Conservation (phyloP, 768 basidiomycete genomes). For the Podaxis carcinomalis region DNA sequence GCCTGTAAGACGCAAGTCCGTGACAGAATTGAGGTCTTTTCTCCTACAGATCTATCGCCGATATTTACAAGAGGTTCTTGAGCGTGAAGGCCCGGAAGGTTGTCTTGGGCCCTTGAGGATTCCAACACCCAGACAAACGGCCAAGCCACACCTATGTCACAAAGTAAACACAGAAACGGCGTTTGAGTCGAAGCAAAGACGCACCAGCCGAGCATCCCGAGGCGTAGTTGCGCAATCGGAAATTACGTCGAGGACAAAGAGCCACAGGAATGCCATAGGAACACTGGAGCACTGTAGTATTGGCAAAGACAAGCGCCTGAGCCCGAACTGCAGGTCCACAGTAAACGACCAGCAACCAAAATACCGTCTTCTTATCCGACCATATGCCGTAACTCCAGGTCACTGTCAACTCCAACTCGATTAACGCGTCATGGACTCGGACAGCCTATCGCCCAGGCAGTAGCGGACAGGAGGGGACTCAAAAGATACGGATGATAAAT, state of each 20-base stretch:
- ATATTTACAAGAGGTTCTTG: constrained; percentile 4
- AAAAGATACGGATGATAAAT: neutral
- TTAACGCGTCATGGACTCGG: neutral
- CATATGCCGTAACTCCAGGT: neutral
- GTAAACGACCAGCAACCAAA: neutral
- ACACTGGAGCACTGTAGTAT: too few relatives aligned
- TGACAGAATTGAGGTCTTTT: neutral
- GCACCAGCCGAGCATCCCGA: neutral
- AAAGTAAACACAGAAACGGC: too few relatives aligned
- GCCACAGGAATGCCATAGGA: neutral
- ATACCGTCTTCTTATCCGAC: neutral
- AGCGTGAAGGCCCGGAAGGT: neutral
- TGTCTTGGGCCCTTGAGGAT: neutral
- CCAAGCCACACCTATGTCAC: neutral
- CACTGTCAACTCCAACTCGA: neutral
- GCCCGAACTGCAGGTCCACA: neutral
- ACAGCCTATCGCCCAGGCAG: neutral
- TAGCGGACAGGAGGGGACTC: neutral
- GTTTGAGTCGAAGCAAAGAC: neutral
- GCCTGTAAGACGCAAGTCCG: neutral
- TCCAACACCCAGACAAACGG: neutral
- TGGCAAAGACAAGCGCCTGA: neutral
- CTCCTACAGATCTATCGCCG: neutral
- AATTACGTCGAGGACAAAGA: neutral
- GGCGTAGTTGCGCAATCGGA: neutral